Evolutionary conservation across 1,139 yeast genomes (phyloP), one percentile per base, ranked within the genome.

Genomic region (Trichomonascaceae sp.): DNA sequence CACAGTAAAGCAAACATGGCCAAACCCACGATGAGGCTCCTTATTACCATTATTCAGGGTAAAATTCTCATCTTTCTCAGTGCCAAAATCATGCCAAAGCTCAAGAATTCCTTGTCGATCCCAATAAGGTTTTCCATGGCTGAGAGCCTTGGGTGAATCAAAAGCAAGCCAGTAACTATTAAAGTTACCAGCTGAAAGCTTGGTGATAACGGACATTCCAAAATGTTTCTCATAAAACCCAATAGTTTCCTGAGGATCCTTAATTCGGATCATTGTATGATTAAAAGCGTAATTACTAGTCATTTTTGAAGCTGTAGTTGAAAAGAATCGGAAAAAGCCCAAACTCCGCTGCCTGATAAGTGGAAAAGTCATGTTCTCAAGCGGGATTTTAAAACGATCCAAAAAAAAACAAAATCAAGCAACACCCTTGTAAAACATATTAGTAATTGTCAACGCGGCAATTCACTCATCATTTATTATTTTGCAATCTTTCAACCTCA

Each of bases 1-100:
- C 17, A 91, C 96, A 1, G 96, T 77, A 61, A 91, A 74, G 72
- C 96, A 88, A 57, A 90, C 83, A 71, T 93, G 99, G 19, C 99
- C 99, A 67, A 90, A 93, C 0, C 99, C 99, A 62, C 93, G 81
- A 70, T 82, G 76, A 47, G 95, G 93, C 52, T 83, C 85, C 13
- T 78, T 82, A 68, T 93, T 93, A 57, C 99, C 99, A 64, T 85
- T 86, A 73, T 82, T 86, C 54, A 85, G 71, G 58, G 74, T 77
- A 70, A 76, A 87, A 9, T 71, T 66, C 6, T 79, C 74, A 61
- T 85, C 89, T 50, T 70, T 70, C 65, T 86, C 95, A 27, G 82
- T 74, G 7, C 95, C 95, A 70, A 85, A 83, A 67, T 85, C 82
- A 71, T 89, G 95, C 57, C 91, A 83, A 65, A 93, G 78, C 70